phyloP scores from a whole-genome alignment of 805 yeast genomes.

The Torulaspora maleeae region DNA sequence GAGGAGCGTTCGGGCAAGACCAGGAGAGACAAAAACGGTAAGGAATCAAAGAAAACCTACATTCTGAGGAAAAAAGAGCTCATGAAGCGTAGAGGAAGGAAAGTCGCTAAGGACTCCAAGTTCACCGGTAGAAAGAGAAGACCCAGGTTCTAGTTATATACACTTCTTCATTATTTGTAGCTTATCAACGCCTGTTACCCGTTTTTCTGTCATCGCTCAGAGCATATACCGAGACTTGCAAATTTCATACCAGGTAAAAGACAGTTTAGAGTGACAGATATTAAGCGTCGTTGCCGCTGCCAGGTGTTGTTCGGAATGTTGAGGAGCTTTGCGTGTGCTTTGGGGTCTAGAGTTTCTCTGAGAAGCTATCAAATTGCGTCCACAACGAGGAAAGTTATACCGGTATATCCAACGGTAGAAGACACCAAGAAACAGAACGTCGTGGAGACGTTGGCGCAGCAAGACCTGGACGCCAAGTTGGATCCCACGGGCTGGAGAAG shows the following conservation, averaged over 20 bases:
- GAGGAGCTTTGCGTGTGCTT: neutral
- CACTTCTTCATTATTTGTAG: neutral
- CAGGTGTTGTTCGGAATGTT: constrained; percentile 1
- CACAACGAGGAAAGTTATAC: constrained; percentile 23
- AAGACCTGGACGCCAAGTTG: constrained; percentile 50
- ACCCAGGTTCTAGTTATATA: constrained; percentile 47
- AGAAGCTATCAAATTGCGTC: constrained; percentile 20
- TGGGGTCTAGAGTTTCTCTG: neutral
- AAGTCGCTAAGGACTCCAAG: constrained; percentile 84
- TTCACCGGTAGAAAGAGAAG: constrained; percentile 84
- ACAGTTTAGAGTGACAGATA: neutral
- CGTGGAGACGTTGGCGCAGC: constrained; percentile 15
- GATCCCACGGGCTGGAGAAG: constrained; percentile 73
- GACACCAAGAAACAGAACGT: constrained; percentile 6
- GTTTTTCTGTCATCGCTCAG: neutral
- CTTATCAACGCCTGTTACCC: neutral
- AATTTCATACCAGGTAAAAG: neutral
- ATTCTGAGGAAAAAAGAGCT: constrained; percentile 88
- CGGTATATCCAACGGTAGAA: constrained; percentile 32
- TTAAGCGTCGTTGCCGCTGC: neutral
- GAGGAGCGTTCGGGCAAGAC: constrained; percentile 34
- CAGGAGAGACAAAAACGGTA: constrained; percentile 38
- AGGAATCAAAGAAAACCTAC: constrained; percentile 74
- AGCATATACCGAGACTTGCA: neutral
- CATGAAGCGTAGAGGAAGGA: constrained; percentile 85